phyloP scores from a whole-genome alignment of 1,139 yeast species.

The Pichia sp. region DNA sequence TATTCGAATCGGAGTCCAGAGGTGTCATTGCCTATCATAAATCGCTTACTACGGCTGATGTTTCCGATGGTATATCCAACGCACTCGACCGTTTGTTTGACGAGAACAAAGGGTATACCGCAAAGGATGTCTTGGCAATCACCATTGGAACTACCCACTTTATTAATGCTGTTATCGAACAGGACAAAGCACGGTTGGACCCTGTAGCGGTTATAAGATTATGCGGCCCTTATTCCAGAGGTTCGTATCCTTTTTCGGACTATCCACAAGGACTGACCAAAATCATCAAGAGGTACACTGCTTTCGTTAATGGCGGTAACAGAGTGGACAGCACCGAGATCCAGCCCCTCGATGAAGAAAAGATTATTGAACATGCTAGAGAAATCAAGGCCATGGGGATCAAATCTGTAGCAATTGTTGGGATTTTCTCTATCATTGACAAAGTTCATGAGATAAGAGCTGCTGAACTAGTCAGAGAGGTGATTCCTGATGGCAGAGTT shows the following conservation, averaged over 20 bases:
- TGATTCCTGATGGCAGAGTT: neutral
- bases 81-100: neutral
- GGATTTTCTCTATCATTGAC: neutral
- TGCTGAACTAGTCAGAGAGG: neutral
- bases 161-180: constrained; percentile 6
- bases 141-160: constrained; percentile 5
- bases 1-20: neutral
- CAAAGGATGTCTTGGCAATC: neutral
- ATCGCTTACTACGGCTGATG: neutral
- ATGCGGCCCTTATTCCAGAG: neutral
- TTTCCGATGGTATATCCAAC: constrained; percentile 1
- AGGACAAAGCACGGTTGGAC: neutral
- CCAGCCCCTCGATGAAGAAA: constrained; percentile 1
- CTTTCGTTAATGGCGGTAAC: neutral
- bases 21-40: constrained; percentile 4
- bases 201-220: constrained; percentile 2
- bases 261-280: neutral
- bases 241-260: neutral
- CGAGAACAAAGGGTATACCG: neutral
- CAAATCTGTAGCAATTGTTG: neutral
- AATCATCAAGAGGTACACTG: neutral
- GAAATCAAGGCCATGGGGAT: neutral
- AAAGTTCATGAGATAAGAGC: neutral
- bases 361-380: neutral
- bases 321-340: constrained; percentile 2